These are phyloP conservation scores for Penicillium sp. DNA, from an alignment of 2,329 filamentous ascomycete genomes.

Conservation along the genomic window DNA sequence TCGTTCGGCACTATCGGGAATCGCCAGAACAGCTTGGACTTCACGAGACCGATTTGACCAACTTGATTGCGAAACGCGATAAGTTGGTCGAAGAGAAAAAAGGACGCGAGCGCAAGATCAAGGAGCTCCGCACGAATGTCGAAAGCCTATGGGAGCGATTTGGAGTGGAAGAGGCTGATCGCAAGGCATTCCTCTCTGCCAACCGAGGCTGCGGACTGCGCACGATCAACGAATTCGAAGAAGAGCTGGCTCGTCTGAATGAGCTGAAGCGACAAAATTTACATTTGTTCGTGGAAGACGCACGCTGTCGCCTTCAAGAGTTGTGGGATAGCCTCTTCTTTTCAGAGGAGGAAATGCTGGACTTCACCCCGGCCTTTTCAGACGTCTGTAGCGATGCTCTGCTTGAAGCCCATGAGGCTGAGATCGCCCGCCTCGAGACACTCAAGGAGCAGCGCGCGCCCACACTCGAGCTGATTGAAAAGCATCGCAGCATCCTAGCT, in stretches of 20 bases:
- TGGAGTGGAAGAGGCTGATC: constrained; percentile 72
- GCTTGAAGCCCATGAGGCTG: constrained; percentile 87
- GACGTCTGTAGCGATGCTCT: constrained; percentile 96
- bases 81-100: constrained; percentile 85
- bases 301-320: constrained; percentile 81
- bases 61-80: constrained; percentile 68
- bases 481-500: constrained; percentile 71
- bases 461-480: constrained; percentile 74
- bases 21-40: constrained; percentile 90
- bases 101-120: constrained; percentile 68
- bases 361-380: constrained; percentile 93
- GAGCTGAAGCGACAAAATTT: constrained; percentile 93
- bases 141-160: constrained; percentile 85
- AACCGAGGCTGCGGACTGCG: constrained; percentile 88
- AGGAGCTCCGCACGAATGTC: constrained; percentile 70
- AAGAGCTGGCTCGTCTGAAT: constrained; percentile 77
- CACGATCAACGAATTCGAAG: constrained; percentile 92
- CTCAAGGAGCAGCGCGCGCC: constrained; percentile 83
- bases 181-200: constrained; percentile 74
- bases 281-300: constrained; percentile 92
- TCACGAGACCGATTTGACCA: constrained; percentile 75
- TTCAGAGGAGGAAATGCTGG: constrained; percentile 97
- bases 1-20: constrained; percentile 85
- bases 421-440: constrained; percentile 73
- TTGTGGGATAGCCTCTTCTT: constrained; percentile 93